These are phyloP conservation scores for Phytophthora hybrid DNA, from an alignment of 352 stramenopile species.

Conservation along the genomic window DNA sequence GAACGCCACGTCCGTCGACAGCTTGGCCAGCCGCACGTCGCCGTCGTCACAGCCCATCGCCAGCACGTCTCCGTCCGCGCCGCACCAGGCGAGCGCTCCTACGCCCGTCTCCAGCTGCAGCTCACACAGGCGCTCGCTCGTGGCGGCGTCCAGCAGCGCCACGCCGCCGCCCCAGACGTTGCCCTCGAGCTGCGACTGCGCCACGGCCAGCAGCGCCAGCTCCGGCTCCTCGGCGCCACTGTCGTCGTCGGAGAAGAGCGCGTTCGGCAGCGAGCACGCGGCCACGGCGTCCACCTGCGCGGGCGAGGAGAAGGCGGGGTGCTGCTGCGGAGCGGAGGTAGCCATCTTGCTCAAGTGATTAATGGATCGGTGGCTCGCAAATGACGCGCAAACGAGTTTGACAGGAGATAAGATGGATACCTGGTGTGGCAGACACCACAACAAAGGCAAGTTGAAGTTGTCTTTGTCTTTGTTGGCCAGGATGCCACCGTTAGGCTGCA, in stretches of 20 bases:
- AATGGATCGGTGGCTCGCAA: neutral
- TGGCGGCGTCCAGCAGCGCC: slow-evolving; percentile 54
- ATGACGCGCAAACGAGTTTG: neutral
- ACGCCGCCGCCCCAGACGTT: slow-evolving; percentile 80
- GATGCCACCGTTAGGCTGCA: slow-evolving; percentile 1
- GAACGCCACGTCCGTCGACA: slow-evolving; percentile 49
- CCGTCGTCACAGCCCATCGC: slow-evolving; percentile 78
- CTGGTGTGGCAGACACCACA: neutral
- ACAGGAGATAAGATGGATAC: too few species aligned
- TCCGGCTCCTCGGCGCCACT: slow-evolving; percentile 32
- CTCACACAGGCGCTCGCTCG: slow-evolving; percentile 52
- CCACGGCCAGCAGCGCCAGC: slow-evolving; percentile 60
- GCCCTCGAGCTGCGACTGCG: slow-evolving; percentile 77
- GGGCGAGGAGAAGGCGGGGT: slow-evolving; percentile 35
- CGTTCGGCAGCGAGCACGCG: slow-evolving; percentile 35
- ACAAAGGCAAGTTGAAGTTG: slow-evolving; percentile 14
- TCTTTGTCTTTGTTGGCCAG: neutral
- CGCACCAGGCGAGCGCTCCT: slow-evolving; percentile 62
- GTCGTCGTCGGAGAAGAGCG: slow-evolving; percentile 35
- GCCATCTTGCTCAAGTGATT: slow-evolving; percentile 11
- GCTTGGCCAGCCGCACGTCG: slow-evolving; percentile 61
- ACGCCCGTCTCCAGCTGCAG: slow-evolving; percentile 61
- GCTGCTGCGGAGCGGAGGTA: neutral
- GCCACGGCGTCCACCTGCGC: slow-evolving; percentile 63
- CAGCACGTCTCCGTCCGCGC: slow-evolving; percentile 56